Evolutionary conservation across 495 filamentous ascomycete species (phyloP).

Genomic region (Aspergillus affinis): DNA sequence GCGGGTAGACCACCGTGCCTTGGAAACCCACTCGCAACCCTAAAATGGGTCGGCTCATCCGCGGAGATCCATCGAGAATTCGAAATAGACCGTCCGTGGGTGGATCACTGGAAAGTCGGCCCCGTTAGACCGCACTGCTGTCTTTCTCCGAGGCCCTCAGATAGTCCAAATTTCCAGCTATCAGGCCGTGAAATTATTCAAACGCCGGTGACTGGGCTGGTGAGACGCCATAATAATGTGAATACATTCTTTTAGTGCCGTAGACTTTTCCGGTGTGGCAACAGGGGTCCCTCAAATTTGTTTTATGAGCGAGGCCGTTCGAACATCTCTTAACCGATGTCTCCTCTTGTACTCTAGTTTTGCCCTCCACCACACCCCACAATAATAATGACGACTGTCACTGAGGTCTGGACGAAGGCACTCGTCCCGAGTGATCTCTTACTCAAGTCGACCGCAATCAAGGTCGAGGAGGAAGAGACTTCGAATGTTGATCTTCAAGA

Average conservation of each 20-base stretch:
- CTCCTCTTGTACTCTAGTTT: neutral
- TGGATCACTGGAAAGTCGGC: neutral
- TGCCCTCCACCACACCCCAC: neutral
- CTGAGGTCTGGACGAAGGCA: slow-evolving; percentile 26
- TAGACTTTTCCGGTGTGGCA: neutral
- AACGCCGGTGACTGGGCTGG: neutral
- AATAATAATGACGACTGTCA: slow-evolving; percentile 30
- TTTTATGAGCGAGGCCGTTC: neutral
- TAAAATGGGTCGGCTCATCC: neutral
- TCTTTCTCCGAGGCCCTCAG: neutral
- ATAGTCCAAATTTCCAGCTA: neutral
- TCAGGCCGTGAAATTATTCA: neutral
- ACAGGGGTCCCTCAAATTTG: neutral
- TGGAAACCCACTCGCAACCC: neutral
- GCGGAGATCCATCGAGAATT: neutral
- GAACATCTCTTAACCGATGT: neutral
- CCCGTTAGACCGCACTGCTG: neutral
- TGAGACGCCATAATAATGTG: neutral
- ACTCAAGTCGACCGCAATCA: slow-evolving; percentile 29
- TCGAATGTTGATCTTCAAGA: slow-evolving; percentile 34
- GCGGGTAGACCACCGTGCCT: neutral
- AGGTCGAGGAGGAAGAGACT: slow-evolving; percentile 31
- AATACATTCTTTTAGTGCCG: neutral
- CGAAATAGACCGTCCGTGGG: neutral
- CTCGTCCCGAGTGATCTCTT: slow-evolving; percentile 15